Evolutionary conservation across 768 basidiomycete genomes (phyloP).

Genomic region (Pleurotus eryngii): DNA sequence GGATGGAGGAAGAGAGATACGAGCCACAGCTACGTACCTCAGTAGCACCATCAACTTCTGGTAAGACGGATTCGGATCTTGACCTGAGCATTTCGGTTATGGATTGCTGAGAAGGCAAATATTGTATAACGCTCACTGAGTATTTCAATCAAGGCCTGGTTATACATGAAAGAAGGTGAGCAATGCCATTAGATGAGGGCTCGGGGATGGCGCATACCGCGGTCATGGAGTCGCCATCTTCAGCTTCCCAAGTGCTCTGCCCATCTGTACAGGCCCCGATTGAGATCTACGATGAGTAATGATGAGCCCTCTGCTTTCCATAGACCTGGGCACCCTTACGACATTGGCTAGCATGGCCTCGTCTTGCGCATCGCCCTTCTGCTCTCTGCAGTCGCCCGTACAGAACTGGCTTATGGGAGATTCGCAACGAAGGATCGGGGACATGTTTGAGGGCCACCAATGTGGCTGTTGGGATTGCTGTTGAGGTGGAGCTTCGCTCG

Average conservation of each 20-base stretch:
- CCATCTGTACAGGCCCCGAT: slow-evolving; percentile 34
- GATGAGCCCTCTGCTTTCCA: no score
- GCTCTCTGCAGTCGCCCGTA: slow-evolving; percentile 25
- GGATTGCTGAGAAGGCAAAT: neutral
- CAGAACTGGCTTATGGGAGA: slow-evolving; percentile 32
- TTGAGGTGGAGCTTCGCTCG: neutral
- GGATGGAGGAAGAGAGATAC: neutral
- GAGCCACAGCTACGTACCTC: neutral
- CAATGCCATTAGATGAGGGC: neutral
- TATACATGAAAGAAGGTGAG: neutral
- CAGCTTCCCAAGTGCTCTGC: slow-evolving; percentile 35
- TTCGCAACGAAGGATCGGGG: slow-evolving; percentile 13
- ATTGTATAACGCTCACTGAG: neutral
- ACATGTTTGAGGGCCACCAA: neutral
- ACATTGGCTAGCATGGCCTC: slow-evolving; percentile 22
- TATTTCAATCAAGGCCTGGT: slow-evolving; percentile 2
- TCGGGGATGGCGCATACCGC: slow-evolving; percentile 17
- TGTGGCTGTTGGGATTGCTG: neutral
- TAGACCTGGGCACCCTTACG: slow-evolving; percentile 17
- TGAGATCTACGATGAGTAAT: slow-evolving; percentile 23
- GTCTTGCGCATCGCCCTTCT: slow-evolving; percentile 2
- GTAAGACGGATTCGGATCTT: neutral
- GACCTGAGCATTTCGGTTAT: neutral
- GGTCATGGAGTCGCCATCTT: slow-evolving; percentile 35
- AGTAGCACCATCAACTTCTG: neutral